phyloP scores from a whole-genome alignment of 257 asterid species.

The Nicotiana undulata region DNA sequence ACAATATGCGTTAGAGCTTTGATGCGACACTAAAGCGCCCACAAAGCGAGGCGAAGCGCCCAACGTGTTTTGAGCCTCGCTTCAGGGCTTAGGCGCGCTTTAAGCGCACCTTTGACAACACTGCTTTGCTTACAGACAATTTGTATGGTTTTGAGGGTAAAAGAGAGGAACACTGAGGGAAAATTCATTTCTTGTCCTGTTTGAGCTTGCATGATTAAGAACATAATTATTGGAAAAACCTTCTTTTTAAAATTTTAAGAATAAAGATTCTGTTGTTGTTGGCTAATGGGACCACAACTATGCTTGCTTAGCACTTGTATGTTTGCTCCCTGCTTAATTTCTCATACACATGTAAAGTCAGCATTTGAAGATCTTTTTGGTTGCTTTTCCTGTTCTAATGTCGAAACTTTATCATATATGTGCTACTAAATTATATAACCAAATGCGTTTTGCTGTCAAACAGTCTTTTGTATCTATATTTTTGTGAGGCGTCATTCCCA shows the following conservation, averaged over 20 bases:
- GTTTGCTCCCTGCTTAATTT: not conserved
- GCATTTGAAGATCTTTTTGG: not conserved
- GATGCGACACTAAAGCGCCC: no score
- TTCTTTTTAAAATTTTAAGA: not conserved
- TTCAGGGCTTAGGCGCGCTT: no score
- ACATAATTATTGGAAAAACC: not conserved
- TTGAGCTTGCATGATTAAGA: not conserved
- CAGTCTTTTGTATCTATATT: not conserved
- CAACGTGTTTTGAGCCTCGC: no score
- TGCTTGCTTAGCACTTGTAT: not conserved
- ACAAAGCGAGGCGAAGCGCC: no score
- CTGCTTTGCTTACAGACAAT: not conserved
- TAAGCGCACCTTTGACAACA: no score
- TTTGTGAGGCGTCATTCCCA: not conserved
- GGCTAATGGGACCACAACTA: not conserved
- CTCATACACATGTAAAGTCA: not conserved
- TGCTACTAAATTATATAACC: not conserved
- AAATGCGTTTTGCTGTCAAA: not conserved
- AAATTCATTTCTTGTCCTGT: not conserved
- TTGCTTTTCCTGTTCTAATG: not conserved
- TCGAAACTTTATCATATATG: not conserved
- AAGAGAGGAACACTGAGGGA: not conserved
- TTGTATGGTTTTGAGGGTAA: not conserved
- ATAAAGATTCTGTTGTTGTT: not conserved
- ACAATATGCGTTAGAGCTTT: no score